Evolutionary conservation across 768 basidiomycete genomes (phyloP).

Genomic region (Ramaria sp.): DNA sequence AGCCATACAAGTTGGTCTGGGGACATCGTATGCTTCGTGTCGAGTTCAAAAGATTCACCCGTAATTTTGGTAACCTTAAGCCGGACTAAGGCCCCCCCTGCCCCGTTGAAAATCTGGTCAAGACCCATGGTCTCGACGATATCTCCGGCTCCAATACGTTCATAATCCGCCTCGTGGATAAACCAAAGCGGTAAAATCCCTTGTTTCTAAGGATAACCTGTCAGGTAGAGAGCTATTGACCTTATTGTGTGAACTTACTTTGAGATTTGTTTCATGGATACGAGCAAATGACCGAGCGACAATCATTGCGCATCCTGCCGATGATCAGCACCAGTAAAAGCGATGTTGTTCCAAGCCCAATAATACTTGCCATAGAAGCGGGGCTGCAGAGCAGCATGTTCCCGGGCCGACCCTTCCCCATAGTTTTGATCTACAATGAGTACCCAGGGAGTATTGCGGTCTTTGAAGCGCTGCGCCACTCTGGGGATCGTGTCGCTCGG

Average conservation of each 20-base stretch:
- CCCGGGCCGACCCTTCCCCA: constrained; percentile 94
- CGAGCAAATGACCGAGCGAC: constrained; percentile 91
- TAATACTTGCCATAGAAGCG: constrained; percentile 66
- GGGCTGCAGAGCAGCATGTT: constrained; percentile 96
- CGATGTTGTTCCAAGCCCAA: background rate
- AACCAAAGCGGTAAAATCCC: constrained; percentile 96
- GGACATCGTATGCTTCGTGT: constrained; percentile 83
- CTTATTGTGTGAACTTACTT: constrained; percentile 36
- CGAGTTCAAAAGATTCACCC: constrained; percentile 56
- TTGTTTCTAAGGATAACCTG: constrained; percentile 63
- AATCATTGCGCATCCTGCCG: constrained; percentile 71
- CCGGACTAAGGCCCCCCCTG: constrained; percentile 30
- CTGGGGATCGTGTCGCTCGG: constrained; percentile 76
- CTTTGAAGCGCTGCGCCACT: constrained; percentile 82
- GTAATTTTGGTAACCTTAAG: constrained; percentile 56
- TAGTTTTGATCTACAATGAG: constrained; percentile 94
- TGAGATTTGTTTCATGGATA: constrained; percentile 96
- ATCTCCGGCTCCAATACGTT: constrained; percentile 74
- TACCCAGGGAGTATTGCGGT: constrained; percentile 80
- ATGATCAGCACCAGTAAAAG: background rate
- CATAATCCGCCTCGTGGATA: constrained; percentile 74
- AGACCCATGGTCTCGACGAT: constrained; percentile 78
- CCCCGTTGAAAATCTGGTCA: constrained; percentile 42
- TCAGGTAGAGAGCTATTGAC: background rate
- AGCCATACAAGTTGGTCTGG: constrained; percentile 88